Percentiles rank a stretch among this genome's conserved stretches.
These are phyloP conservation scores for Aspergillus tanneri DNA, from an alignment of 2,329 filamentous ascomycete species.

Conservation along the genomic window DNA sequence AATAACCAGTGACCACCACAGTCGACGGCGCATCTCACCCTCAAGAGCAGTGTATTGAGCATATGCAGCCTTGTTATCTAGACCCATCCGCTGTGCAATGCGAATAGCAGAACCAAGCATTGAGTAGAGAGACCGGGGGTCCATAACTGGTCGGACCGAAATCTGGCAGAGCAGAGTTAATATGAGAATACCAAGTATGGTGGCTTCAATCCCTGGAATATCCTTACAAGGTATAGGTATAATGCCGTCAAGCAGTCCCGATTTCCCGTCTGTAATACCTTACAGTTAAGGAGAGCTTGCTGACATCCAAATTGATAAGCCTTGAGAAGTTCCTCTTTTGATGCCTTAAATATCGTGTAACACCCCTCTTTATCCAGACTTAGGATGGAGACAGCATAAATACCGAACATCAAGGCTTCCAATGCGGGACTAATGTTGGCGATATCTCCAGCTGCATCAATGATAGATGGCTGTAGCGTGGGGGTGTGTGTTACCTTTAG, in stretches of 20 bases:
- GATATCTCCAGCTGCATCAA: constrained; percentile 60
- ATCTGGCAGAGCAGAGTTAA: constrained; percentile 42
- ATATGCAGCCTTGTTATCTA: constrained; percentile 63
- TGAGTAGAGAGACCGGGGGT: constrained; percentile 59
- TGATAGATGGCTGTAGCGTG: constrained; percentile 62
- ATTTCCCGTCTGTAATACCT: constrained; percentile 44
- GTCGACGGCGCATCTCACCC: constrained; percentile 66
- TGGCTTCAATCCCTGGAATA: background rate
- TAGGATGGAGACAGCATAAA: constrained; percentile 62
- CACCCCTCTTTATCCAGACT: constrained; percentile 60
- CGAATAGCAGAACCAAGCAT: constrained; percentile 66
- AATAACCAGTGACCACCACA: constrained; percentile 71
- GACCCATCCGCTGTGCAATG: constrained; percentile 65
- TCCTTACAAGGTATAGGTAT: constrained; percentile 54
- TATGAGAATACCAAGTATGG: too few relatives aligned
- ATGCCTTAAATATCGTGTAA: constrained; percentile 35
- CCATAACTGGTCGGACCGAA: constrained; percentile 57
- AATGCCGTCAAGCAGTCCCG: constrained; percentile 53
- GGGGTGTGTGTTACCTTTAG: constrained; percentile 68
- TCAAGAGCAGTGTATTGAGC: constrained; percentile 53
- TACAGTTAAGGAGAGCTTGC: constrained; percentile 47
- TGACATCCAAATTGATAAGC: constrained; percentile 49
- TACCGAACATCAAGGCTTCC: constrained; percentile 65
- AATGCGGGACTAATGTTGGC: constrained; percentile 56
- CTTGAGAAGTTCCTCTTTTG: constrained; percentile 40